These are phyloP conservation scores for Vigna radiata DNA, from an alignment of 306 rosid species.

Conservation along the genomic window DNA sequence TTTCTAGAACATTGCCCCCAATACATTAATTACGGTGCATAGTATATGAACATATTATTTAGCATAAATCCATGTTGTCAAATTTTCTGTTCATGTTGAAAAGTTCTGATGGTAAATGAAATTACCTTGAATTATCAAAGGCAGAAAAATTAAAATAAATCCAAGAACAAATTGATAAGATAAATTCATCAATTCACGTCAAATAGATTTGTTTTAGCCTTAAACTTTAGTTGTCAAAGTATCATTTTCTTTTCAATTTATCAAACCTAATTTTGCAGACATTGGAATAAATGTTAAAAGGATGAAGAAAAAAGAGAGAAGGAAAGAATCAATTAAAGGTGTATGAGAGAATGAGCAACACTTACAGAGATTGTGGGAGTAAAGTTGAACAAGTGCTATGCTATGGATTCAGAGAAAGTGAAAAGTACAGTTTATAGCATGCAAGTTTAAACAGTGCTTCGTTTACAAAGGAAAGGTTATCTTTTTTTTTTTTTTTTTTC, in stretches of 20 bases:
- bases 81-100: no score
- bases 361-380: slow-evolving; percentile 6
- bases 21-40: not conserved
- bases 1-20: slow-evolving; percentile 75
- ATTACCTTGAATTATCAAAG: not conserved
- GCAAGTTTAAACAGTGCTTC: not conserved
- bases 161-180: not conserved
- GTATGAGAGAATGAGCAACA: not conserved
- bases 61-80: not conserved
- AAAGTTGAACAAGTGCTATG: not conserved
- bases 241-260: no score
- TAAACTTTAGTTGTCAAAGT: not conserved
- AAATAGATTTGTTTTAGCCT: not conserved
- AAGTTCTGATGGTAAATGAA: slow-evolving; percentile 1
- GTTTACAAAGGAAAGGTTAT: not conserved
- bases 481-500: no score
- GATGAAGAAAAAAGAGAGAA: not conserved
- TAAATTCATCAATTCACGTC: not conserved
- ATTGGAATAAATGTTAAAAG: not conserved
- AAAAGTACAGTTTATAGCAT: not conserved
- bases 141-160: no score
- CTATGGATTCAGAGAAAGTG: not conserved
- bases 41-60: not conserved
- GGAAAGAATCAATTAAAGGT: not conserved
- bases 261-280: not conserved